Conservation (phyloP, 331 rosid genomes). For the Malus hybrid region DNA sequence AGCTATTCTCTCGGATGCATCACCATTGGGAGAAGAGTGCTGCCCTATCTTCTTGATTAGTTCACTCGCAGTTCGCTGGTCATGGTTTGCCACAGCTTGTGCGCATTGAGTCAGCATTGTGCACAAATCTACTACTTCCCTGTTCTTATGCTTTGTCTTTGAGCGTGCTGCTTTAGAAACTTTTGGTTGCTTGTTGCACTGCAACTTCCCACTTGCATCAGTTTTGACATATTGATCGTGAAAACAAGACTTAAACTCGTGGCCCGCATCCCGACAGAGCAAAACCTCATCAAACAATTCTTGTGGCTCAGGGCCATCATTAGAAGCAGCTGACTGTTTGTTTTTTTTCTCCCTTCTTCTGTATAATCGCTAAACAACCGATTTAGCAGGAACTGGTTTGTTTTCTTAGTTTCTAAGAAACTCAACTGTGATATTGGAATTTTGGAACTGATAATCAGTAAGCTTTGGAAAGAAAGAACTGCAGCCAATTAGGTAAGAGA, state of each 20-base stretch:
- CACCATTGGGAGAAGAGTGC: conserved; percentile 16
- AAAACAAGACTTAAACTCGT: conserved; percentile 4
- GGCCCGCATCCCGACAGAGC: conserved; percentile 16
- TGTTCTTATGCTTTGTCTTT: conserved; percentile 7
- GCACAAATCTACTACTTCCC: conserved; percentile 16
- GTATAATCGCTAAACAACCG: neutral
- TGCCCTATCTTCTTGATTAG: conserved; percentile 23
- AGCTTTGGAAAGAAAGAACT: neutral
- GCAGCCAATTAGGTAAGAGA: neutral
- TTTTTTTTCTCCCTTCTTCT: conserved; percentile 45
- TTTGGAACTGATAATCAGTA: neutral
- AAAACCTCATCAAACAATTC: conserved; percentile 63
- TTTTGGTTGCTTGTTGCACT: conserved; percentile 2
- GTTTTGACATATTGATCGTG: conserved; percentile 8
- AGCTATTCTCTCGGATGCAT: conserved; percentile 17
- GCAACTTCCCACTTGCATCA: conserved; percentile 6
- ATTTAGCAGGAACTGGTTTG: neutral
- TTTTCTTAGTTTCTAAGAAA: neutral
- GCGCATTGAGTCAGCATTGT: conserved; percentile 1
- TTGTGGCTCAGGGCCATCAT: conserved; percentile 32
- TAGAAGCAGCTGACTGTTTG: conserved; percentile 48
- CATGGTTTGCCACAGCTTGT: conserved; percentile 12
- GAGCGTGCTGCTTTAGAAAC: conserved; percentile 2
- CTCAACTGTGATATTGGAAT: neutral
- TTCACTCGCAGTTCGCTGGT: conserved; percentile 7